These are phyloP conservation scores for Acacia pycnantha DNA, from an alignment of 331 rosid species.

Conservation along the genomic window DNA sequence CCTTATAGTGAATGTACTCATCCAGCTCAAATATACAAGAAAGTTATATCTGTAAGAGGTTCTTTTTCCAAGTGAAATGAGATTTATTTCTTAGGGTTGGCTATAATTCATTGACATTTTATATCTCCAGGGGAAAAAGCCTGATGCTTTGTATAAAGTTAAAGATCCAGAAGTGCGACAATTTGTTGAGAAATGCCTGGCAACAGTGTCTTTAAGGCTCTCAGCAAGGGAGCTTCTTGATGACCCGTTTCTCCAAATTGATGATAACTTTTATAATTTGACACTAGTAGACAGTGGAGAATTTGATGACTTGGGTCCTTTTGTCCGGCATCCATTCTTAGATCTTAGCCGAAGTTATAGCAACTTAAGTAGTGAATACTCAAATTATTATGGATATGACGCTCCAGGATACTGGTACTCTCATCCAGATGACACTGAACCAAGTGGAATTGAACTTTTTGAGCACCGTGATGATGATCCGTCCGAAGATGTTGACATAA, in stretches of 20 bases:
- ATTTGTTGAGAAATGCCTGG: constrained; percentile 95
- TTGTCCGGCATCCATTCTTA: constrained; percentile 54
- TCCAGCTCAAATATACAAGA: constrained; percentile 97
- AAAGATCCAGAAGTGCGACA: constrained; percentile 82
- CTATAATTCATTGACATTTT: constrained; percentile 35
- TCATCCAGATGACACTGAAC: constrained; percentile 59
- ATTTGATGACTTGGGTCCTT: constrained; percentile 42
- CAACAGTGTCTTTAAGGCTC: constrained; percentile 68
- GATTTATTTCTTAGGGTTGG: not conserved
- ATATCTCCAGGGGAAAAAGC: constrained; percentile 71
- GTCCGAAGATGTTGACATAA: constrained; percentile 68
- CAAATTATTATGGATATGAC: constrained; percentile 49
- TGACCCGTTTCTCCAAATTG: constrained; percentile 76
- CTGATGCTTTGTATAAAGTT: constrained; percentile 83
- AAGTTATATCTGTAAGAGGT: constrained; percentile 85
- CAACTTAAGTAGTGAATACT: constrained; percentile 47
- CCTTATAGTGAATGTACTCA: constrained; percentile 94
- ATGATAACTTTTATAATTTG: constrained; percentile 48
- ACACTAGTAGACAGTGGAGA: constrained; percentile 43
- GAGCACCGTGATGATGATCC: constrained; percentile 75
- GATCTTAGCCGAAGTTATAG: constrained; percentile 49
- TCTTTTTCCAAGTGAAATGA: constrained; percentile 17
- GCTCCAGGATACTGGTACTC: constrained; percentile 53
- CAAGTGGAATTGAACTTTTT: constrained; percentile 79
- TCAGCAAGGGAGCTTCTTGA: constrained; percentile 88